Percentiles rank a stretch among this genome's conserved stretches.
phyloP scores from a whole-genome alignment of 176 grass and related monocot species.

The Hyparrhenia diplandra region DNA sequence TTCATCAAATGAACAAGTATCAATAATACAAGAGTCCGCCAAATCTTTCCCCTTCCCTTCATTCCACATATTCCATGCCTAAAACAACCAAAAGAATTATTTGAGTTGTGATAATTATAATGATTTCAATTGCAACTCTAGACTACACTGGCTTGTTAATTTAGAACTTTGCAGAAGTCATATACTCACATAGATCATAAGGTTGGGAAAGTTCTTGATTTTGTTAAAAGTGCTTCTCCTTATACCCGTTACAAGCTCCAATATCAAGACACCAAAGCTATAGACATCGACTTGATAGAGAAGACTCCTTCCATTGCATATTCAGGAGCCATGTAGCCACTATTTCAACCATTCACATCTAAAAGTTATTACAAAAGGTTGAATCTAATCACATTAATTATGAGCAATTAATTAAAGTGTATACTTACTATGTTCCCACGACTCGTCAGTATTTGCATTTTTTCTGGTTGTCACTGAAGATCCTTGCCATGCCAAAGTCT shows the following conservation, averaged over 20 bases:
- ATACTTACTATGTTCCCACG: conserved; percentile 55
- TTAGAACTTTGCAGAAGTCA: neutral
- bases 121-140: neutral
- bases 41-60: conserved; percentile 35
- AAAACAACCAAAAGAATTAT: neutral
- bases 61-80: conserved; percentile 51
- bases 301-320: conserved; percentile 57
- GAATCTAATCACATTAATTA: neutral
- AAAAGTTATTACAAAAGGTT: neutral
- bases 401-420: neutral
- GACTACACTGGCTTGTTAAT: neutral
- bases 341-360: neutral
- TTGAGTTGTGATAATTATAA: neutral
- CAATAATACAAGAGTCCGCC: conserved; percentile 26
- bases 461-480: conserved; percentile 38
- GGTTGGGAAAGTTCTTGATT: conserved; percentile 33
- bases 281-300: conserved; percentile 49
- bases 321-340: conserved; percentile 53
- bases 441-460: conserved; percentile 45
- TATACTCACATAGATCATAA: conserved; percentile 43
- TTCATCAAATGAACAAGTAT: conserved; percentile 26
- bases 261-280: conserved; percentile 46
- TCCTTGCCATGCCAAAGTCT: conserved; percentile 53
- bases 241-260: conserved; percentile 42
- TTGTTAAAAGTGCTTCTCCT: conserved; percentile 35